These are phyloP conservation scores for Blastocystis sp. DNA, from an alignment of 352 stramenopile species.

Conservation along the genomic window DNA sequence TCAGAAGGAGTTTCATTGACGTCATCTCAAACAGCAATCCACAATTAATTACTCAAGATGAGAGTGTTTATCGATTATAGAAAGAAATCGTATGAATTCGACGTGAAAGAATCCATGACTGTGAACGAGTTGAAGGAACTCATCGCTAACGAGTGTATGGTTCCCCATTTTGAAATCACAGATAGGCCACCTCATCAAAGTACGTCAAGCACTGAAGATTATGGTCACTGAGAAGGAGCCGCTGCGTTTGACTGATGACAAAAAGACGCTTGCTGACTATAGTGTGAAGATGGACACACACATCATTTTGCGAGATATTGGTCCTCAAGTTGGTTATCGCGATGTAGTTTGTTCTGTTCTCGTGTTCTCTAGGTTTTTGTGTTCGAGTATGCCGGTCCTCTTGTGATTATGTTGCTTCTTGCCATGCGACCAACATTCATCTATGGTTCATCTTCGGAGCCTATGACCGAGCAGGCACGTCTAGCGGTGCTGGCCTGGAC, in stretches of 20 bases:
- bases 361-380: slow-evolving; percentile 69
- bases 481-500: slow-evolving; percentile 70
- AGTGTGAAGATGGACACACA: neutral
- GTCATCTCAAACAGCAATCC: neutral
- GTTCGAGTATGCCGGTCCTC: slow-evolving; percentile 74
- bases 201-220: slow-evolving; percentile 32
- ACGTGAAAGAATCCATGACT: slow-evolving; percentile 36
- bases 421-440: slow-evolving; percentile 70
- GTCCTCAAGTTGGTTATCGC: slow-evolving; percentile 77
- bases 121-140: neutral
- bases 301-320: slow-evolving; percentile 71
- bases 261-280: slow-evolving; percentile 35
- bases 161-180: neutral
- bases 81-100: slow-evolving; percentile 38
- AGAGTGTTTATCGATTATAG: slow-evolving; percentile 53
- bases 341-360: neutral
- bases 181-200: slow-evolving; percentile 6
- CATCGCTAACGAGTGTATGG: neutral
- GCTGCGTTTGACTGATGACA: slow-evolving; percentile 15
- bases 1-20: slow-evolving; percentile 51
- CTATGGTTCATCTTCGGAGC: slow-evolving; percentile 69
- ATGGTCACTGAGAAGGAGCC: slow-evolving; percentile 19
- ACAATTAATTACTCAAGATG: slow-evolving; percentile 18
- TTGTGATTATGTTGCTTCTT: slow-evolving; percentile 77
- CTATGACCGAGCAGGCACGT: slow-evolving; percentile 66